phyloP scores from a whole-genome alignment of 2,329 filamentous ascomycete species.

The Cladosporium oxysporum region DNA sequence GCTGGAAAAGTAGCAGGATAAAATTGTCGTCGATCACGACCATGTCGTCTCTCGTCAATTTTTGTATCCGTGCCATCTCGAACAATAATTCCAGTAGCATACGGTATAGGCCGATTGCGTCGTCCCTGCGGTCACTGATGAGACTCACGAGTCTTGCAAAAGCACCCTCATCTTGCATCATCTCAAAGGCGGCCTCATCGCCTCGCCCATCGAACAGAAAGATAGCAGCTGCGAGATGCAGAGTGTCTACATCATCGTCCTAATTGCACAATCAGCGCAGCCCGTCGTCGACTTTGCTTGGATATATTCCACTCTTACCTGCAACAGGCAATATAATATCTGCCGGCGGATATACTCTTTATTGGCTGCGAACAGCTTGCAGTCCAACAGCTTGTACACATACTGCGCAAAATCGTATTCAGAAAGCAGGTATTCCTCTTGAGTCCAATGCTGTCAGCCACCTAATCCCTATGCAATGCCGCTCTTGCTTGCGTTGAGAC shows the following conservation, averaged over 20 bases:
- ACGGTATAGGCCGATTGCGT: conserved; percentile 73
- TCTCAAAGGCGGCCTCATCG: conserved; percentile 75
- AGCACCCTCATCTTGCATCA: conserved; percentile 83
- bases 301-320: conserved; percentile 45
- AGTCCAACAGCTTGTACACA: conserved; percentile 74
- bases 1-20: conserved; percentile 76
- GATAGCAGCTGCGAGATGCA: conserved; percentile 81
- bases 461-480: not conserved
- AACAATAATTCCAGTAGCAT: conserved; percentile 86
- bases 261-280: conserved; percentile 44
- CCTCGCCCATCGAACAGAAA: conserved; percentile 82
- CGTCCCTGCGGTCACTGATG: conserved; percentile 63
- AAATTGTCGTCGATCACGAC: conserved; percentile 72
- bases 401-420: conserved; percentile 81
- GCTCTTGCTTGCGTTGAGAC: not conserved
- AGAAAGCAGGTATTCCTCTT: conserved; percentile 69
- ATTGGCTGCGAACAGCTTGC: conserved; percentile 71
- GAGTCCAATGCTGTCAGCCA: conserved; percentile 16
- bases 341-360: conserved; percentile 87
- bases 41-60: conserved; percentile 74
- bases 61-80: conserved; percentile 93
- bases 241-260: conserved; percentile 79
- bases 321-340: conserved; percentile 84
- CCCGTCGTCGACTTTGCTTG: not conserved
- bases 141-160: conserved; percentile 84